phyloP scores from a whole-genome alignment of 805 yeast species.

The Saccharomycopsis sp. region DNA sequence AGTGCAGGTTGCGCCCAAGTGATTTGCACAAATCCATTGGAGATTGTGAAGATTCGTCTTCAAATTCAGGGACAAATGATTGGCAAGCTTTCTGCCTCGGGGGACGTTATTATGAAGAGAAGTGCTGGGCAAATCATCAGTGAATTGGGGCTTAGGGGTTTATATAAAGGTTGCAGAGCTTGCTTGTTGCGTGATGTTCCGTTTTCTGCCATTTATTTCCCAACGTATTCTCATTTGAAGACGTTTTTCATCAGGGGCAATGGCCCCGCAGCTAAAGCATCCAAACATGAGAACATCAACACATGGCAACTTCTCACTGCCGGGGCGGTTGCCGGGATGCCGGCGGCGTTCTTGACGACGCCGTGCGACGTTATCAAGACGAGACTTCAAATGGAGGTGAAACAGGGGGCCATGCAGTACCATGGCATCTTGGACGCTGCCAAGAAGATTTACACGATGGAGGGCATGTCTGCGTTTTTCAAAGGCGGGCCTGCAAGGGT shows the following conservation, averaged over 20 bases:
- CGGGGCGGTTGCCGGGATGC: slow-evolving; percentile 97
- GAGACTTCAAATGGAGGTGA: slow-evolving; percentile 75
- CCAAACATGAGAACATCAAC: slow-evolving; percentile 40
- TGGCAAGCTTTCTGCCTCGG: slow-evolving; percentile 31
- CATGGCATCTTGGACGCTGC: slow-evolving; percentile 73
- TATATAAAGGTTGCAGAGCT: slow-evolving; percentile 87
- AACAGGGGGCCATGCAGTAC: slow-evolving; percentile 69
- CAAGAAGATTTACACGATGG: slow-evolving; percentile 63
- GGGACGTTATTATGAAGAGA: slow-evolving; percentile 32
- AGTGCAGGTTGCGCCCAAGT: slow-evolving; percentile 97
- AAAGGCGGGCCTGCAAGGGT: slow-evolving; percentile 96
- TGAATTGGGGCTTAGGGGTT: slow-evolving; percentile 73
- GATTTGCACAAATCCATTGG: slow-evolving; percentile 90
- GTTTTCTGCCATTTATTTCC: slow-evolving; percentile 93
- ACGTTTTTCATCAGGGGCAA: slow-evolving; percentile 68
- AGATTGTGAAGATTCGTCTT: slow-evolving; percentile 87
- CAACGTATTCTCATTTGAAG: slow-evolving; percentile 90
- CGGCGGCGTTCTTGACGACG: slow-evolving; percentile 93
- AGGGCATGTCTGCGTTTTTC: slow-evolving; percentile 79
- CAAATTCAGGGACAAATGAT: slow-evolving; percentile 80
- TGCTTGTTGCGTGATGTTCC: slow-evolving; percentile 94
- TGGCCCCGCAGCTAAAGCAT: slow-evolving; percentile 52
- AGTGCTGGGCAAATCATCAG: slow-evolving; percentile 66
- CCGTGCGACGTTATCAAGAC: slow-evolving; percentile 97
- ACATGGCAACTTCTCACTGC: slow-evolving; percentile 78